These are phyloP conservation scores for Trichosporon sp. DNA, from an alignment of 1,284 basidiomycete genomes.

Conservation along the genomic window DNA sequence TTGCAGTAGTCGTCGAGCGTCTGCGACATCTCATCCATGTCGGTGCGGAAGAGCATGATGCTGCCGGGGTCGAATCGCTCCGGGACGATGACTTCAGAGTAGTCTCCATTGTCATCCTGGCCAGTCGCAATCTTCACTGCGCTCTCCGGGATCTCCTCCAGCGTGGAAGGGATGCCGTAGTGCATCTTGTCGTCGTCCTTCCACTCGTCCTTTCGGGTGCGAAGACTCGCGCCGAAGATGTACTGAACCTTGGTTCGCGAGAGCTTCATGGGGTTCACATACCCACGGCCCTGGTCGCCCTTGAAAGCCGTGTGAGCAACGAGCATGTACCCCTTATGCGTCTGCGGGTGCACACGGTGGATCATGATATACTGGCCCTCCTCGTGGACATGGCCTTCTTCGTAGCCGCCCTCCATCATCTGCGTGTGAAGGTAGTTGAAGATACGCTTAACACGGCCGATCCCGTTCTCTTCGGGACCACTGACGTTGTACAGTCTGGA, in stretches of 20 bases:
- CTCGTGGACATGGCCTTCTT: constrained; percentile 90
- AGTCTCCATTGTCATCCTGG: constrained; percentile 63
- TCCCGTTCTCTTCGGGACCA: constrained; percentile 54
- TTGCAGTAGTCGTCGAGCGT: constrained; percentile 67
- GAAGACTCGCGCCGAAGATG: constrained; percentile 69
- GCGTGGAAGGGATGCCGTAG: constrained; percentile 66
- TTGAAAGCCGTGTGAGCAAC: constrained; percentile 88
- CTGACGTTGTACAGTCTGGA: constrained; percentile 68
- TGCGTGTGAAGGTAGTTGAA: constrained; percentile 82
- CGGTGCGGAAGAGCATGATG: constrained; percentile 82
- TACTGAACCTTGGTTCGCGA: constrained; percentile 72
- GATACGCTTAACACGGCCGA: constrained; percentile 73
- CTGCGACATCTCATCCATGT: constrained; percentile 58
- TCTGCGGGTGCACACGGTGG: constrained; percentile 82
- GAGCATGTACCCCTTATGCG: constrained; percentile 84
- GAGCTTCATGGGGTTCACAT: constrained; percentile 74
- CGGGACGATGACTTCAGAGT: constrained; percentile 72
- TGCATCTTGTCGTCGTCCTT: constrained; percentile 59
- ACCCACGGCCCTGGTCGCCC: constrained; percentile 70
- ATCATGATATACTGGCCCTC: constrained; percentile 91
- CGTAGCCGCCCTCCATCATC: constrained; percentile 74
- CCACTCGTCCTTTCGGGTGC: constrained; percentile 62
- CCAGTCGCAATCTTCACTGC: constrained; percentile 51
- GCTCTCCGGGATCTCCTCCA: constrained; percentile 62
- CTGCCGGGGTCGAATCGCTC: constrained; percentile 85